Percentiles rank a stretch among this genome's conserved stretches.
phyloP scores from a whole-genome alignment of 345 rosid genomes.

The Salix brachista region DNA sequence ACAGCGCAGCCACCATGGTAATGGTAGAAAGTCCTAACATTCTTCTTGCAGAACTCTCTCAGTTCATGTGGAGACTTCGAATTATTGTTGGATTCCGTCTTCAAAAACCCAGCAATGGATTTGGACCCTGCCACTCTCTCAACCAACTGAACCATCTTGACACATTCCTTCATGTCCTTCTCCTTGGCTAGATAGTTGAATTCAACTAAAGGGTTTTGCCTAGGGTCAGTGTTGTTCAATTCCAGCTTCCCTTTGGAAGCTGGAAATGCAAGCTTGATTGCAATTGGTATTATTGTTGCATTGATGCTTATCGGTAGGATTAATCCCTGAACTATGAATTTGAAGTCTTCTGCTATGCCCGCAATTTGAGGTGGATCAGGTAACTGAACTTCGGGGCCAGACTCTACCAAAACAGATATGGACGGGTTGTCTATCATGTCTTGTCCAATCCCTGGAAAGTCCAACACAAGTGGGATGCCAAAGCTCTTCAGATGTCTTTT shows the following conservation, averaged over 20 bases:
- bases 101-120: constrained; percentile 44
- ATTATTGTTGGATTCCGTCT: constrained; percentile 26
- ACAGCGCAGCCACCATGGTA: constrained; percentile 60
- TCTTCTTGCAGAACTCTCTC: constrained; percentile 50
- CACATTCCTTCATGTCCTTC: constrained; percentile 48
- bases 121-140: constrained; percentile 51
- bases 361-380: constrained; percentile 66
- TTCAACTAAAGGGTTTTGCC: constrained; percentile 58
- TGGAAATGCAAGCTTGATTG: constrained; percentile 64
- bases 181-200: constrained; percentile 60
- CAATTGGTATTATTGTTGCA: constrained; percentile 46
- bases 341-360: constrained; percentile 51
- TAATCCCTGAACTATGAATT: constrained; percentile 51
- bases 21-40: constrained; percentile 62
- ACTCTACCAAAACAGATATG: constrained; percentile 40
- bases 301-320: constrained; percentile 43
- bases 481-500: constrained; percentile 40
- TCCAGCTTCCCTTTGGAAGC: constrained; percentile 60
- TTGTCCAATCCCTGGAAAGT: constrained; percentile 45
- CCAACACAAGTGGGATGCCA: constrained; percentile 36
- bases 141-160: constrained; percentile 51
- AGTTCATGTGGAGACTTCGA: constrained; percentile 30
- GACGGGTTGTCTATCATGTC: constrained; percentile 64
- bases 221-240: constrained; percentile 46
- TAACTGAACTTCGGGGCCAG: constrained; percentile 35